A percentile compares a stretch with the other conserved stretches of the same genome.
These are phyloP conservation scores for Hygrocybe coccinea DNA, from an alignment of 768 basidiomycete species.

Conservation along the genomic window DNA sequence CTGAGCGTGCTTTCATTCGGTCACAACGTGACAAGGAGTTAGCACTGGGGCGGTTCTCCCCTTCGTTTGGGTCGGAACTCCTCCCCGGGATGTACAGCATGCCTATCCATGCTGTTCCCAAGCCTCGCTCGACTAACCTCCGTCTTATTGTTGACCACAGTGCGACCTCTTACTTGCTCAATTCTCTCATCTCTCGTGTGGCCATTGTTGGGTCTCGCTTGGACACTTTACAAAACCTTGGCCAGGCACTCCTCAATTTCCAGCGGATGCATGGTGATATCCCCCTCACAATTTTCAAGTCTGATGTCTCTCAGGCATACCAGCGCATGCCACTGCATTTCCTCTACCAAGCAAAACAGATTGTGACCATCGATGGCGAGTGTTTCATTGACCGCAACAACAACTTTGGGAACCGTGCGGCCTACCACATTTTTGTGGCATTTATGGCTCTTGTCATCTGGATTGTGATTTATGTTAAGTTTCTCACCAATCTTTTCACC, in stretches of 20 bases:
- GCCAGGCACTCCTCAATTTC: constrained; percentile 17
- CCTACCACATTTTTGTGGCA: constrained; percentile 10
- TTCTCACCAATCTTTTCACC: constrained; percentile 12
- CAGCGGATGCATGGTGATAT: background rate
- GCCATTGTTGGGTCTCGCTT: constrained; percentile 24
- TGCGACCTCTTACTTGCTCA: too few relatives aligned
- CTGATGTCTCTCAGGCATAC: constrained; percentile 36
- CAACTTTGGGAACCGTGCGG: constrained; percentile 9
- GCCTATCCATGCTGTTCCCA: constrained; percentile 38
- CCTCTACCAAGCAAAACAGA: constrained; percentile 28
- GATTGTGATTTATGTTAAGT: constrained; percentile 19
- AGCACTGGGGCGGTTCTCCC: constrained; percentile 22
- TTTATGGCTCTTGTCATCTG: constrained; percentile 25
- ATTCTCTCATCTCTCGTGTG: constrained; percentile 24
- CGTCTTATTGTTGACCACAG: constrained; percentile 39
- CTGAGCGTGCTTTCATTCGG: constrained; percentile 23
- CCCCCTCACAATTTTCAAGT: constrained; percentile 30
- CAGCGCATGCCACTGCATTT: constrained; percentile 29
- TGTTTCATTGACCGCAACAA: constrained; percentile 11
- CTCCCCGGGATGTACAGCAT: constrained; percentile 42
- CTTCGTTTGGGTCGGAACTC: constrained; percentile 30
- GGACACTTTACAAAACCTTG: constrained; percentile 33
- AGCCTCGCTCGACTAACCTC: constrained; percentile 28
- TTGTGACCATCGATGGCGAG: constrained; percentile 7
- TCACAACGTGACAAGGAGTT: constrained; percentile 26